A percentile compares a stretch with the other conserved stretches of the same genome.
phyloP scores from a whole-genome alignment of 345 rosid genomes.

The Zanthoxylum bungeanum region DNA sequence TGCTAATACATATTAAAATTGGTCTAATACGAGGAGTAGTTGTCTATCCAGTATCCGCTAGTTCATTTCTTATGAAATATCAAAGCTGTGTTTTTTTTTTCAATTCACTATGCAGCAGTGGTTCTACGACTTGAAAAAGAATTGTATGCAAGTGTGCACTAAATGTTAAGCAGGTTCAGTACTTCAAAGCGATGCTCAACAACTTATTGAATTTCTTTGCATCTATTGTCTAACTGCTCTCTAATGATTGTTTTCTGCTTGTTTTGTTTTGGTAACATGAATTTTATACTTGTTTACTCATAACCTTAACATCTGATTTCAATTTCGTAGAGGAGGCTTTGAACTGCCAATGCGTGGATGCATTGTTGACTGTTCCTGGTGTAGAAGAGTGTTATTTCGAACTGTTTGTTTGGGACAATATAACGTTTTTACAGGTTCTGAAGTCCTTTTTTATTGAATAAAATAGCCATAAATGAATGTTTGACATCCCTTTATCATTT shows the following conservation, averaged over 20 bases:
- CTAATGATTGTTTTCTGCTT: not conserved
- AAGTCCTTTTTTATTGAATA: slow-evolving; percentile 17
- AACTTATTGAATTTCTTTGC: not conserved
- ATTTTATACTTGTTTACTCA: not conserved
- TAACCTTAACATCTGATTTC: not conserved
- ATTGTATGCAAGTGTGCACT: too few relatives aligned
- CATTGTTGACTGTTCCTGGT: slow-evolving; percentile 5
- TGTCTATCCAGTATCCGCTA: too few relatives aligned
- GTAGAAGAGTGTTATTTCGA: not conserved
- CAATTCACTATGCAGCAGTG: not conserved
- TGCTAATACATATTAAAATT: not conserved
- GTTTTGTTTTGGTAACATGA: not conserved
- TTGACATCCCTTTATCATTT: not conserved
- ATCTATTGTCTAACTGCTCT: not conserved
- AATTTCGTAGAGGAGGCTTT: slow-evolving; percentile 22
- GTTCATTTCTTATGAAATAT: not conserved
- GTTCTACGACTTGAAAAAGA: not conserved
- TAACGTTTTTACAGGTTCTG: not conserved
- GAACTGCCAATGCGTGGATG: slow-evolving; percentile 12
- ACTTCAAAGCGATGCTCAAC: not conserved
- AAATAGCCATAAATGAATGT: not conserved
- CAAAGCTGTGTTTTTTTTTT: not conserved
- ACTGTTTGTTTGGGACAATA: slow-evolving; percentile 15
- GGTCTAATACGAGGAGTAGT: too few relatives aligned
- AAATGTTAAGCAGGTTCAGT: too few relatives aligned